These are phyloP conservation scores for Candida arabinofermentans DNA, from an alignment of 805 yeast species.

Conservation along the genomic window DNA sequence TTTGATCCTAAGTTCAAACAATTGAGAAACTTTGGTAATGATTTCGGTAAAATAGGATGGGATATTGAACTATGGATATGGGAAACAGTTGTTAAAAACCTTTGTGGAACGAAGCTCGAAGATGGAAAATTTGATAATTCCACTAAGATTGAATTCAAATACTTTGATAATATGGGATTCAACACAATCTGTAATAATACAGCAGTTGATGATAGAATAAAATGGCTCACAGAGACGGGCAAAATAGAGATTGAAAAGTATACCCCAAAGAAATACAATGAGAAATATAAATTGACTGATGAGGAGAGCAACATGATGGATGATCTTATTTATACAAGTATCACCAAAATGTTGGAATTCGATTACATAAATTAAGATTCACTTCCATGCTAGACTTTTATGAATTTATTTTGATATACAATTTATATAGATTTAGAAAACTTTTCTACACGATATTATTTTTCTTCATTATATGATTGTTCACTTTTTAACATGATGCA, in stretches of 20 bases:
- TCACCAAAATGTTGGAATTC: not conserved
- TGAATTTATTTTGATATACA: not conserved
- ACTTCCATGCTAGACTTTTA: too few species aligned
- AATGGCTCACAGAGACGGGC: constrained; percentile 23
- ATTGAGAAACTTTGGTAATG: constrained; percentile 20
- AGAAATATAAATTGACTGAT: not conserved
- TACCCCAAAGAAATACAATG: not conserved
- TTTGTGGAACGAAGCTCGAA: constrained; percentile 16
- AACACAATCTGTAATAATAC: constrained; percentile 19
- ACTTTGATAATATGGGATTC: constrained; percentile 19
- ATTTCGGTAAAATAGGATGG: constrained; percentile 11
- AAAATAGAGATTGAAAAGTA: constrained; percentile 2
- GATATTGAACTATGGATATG: constrained; percentile 26
- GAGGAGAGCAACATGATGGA: constrained; percentile 7
- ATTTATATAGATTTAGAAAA: not conserved
- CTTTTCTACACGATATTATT: not conserved
- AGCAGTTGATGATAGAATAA: constrained; percentile 18
- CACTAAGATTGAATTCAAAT: constrained; percentile 9
- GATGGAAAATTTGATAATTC: not conserved
- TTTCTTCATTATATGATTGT: not conserved
- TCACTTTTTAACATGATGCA: not conserved
- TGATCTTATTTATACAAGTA: constrained; percentile 6
- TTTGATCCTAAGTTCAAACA: constrained; percentile 10
- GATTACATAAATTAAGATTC: not conserved
- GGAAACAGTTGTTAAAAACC: constrained; percentile 17